Percentiles rank a stretch among this genome's conserved stretches.
Evolutionary conservation across 805 yeast species (phyloP).

Genomic region (Yarrowia sp.): DNA sequence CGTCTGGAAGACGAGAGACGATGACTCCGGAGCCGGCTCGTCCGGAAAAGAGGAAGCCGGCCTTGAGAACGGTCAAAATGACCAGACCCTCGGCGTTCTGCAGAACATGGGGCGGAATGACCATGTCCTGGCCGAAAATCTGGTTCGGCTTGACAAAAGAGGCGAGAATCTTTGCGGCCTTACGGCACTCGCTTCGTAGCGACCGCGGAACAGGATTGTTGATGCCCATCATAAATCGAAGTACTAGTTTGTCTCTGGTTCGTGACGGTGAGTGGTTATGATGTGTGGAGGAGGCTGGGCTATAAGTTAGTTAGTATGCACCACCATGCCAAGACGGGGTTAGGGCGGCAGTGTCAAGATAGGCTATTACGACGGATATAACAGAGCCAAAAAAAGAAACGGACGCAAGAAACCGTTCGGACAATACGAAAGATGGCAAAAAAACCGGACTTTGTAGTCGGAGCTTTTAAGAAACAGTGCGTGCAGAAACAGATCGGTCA

Average conservation of each 20-base stretch:
- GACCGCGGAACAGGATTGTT: constrained; percentile 95
- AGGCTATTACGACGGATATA: neutral
- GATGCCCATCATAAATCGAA: constrained; percentile 55
- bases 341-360: neutral
- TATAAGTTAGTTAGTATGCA: neutral
- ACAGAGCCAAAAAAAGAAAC: no score
- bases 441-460: neutral
- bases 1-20: constrained; percentile 91
- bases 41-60: constrained; percentile 93
- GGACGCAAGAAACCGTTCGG: no score
- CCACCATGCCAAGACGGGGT: constrained; percentile 1
- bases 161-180: constrained; percentile 88
- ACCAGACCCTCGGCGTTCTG: constrained; percentile 92
- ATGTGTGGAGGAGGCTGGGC: constrained; percentile 9
- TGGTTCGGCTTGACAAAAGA: constrained; percentile 95
- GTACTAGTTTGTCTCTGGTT: no score
- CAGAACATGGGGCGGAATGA: constrained; percentile 84
- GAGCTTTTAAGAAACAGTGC: neutral
- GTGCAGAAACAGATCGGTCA: neutral
- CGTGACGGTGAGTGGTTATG: neutral
- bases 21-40: constrained; percentile 97
- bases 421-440: neutral
- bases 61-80: constrained; percentile 87
- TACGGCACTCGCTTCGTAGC: constrained; percentile 67
- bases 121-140: constrained; percentile 75